Evolutionary conservation across 1,284 basidiomycete genomes (phyloP).

Genomic region (Rhodotorula sp.): DNA sequence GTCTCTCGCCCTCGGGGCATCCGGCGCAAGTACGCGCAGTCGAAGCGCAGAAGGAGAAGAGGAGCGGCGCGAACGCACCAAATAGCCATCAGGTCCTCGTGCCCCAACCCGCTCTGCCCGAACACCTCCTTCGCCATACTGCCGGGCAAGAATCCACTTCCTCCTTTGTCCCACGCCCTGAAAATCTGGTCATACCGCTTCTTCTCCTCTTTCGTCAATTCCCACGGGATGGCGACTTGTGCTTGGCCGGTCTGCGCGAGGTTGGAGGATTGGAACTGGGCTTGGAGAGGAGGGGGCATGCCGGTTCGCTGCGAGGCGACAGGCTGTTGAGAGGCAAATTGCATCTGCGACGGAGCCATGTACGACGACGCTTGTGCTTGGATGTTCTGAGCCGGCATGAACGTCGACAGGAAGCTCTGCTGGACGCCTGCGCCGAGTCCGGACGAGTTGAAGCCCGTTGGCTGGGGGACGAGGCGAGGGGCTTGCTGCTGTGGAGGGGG

Average conservation of each 20-base stretch:
- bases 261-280: conserved; percentile 73
- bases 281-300: conserved; percentile 54
- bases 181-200: conserved; percentile 97
- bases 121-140: conserved; percentile 89
- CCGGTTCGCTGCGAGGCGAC: conserved; percentile 14
- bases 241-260: conserved; percentile 64
- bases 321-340: conserved; percentile 11
- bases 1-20: background rate
- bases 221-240: conserved; percentile 81
- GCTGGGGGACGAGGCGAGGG: conserved; percentile 61
- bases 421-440: conserved; percentile 64
- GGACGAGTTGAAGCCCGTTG: conserved; percentile 62
- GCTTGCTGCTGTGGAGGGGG: conserved; percentile 54
- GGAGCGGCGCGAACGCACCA: conserved; percentile 61
- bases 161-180: conserved; percentile 84
- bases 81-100: conserved; percentile 88
- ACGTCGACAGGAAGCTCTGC: conserved; percentile 71
- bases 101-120: conserved; percentile 83
- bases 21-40: too few relatives aligned
- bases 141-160: conserved; percentile 75
- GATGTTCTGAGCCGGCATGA: conserved; percentile 43
- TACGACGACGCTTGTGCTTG: conserved; percentile 10
- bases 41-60: background rate
- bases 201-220: conserved; percentile 83
- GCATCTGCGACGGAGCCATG: conserved; percentile 45